phyloP scores from a whole-genome alignment of 768 basidiomycete genomes.

The Cyathus striatus region DNA sequence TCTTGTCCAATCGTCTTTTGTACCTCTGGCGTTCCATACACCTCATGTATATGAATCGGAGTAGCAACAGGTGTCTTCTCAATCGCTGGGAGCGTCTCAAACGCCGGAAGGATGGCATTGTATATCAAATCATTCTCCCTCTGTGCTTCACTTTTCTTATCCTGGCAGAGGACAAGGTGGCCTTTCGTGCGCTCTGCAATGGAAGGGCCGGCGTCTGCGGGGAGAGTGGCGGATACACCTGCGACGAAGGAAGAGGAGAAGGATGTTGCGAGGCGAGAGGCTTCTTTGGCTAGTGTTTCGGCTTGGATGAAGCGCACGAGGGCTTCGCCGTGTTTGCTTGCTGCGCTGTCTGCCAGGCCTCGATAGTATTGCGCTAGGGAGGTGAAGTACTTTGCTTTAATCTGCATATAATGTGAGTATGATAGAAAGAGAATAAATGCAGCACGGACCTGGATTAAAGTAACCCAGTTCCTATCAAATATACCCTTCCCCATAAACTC shows the following conservation, averaged over 20 bases:
- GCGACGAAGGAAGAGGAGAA: slow-evolving; percentile 71
- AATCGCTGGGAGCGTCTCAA: slow-evolving; percentile 72
- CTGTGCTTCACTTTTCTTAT: slow-evolving; percentile 68
- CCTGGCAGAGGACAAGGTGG: slow-evolving; percentile 71
- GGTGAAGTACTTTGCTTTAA: slow-evolving; percentile 87
- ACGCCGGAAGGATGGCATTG: slow-evolving; percentile 79
- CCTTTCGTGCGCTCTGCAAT: slow-evolving; percentile 81
- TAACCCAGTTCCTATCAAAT: slow-evolving; percentile 92
- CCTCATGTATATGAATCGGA: slow-evolving; percentile 89
- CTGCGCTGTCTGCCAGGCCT: slow-evolving; percentile 67
- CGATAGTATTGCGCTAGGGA: slow-evolving; percentile 88
- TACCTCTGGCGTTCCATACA: slow-evolving; percentile 86
- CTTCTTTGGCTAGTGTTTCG: slow-evolving; percentile 80
- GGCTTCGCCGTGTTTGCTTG: slow-evolving; percentile 81
- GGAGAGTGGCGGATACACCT: slow-evolving; percentile 74
- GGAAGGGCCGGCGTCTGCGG: slow-evolving; percentile 77
- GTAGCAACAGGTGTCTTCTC: slow-evolving; percentile 82
- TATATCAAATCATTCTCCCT: slow-evolving; percentile 98
- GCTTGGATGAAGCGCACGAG: slow-evolving; percentile 76
- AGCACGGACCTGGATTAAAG: slow-evolving; percentile 64
- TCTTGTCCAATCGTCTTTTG: slow-evolving; percentile 93
- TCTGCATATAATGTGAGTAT: slow-evolving; percentile 34
- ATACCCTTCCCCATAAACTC: slow-evolving; percentile 97
- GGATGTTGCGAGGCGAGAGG: slow-evolving; percentile 57
- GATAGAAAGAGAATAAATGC: background rate